Evolutionary conservation across 331 rosid species (phyloP), one percentile per base, ranked within the genome.

Genomic region (Cydonia oblonga): DNA sequence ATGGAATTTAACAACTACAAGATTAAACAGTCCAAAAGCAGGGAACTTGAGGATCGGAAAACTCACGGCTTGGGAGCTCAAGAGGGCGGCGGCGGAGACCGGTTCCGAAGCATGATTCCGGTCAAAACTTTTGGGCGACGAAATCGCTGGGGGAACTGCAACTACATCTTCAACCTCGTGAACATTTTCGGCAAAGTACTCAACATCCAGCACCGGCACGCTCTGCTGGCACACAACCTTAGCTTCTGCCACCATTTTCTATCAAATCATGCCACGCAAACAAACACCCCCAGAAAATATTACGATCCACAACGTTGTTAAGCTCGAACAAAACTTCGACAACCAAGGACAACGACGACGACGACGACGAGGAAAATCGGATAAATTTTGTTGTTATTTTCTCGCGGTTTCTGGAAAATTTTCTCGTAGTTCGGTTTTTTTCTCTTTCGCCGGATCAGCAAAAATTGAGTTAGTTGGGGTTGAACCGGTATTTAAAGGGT

Each of bases 241-340:
- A 65, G 90, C 88, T 87, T 84, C 96, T 57, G 91, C 98, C 75
- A 89, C 95, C 97, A 91, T 93, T 22, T 81, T 88, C 76, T 62
- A 60, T 28, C 42, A 83, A 49, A 20, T 8, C 42, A 74, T 53
- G 28, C 67, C 75, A 68, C 8, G 3, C 19, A 64, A 67, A 46
- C 24, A 44, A n/a, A 44, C 35, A 35, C 59, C 66, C 11, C 60
- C 57, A 54, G 53, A 66, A 15, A 46, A 51, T 49, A 22, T 69
- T 38, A 38, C 46, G 24, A 19, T 38, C 29, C 18, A 25, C 16
- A 67, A 16, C 23, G 38, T 46, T 44, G 32, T 59, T 29, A 64
- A 40, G 9, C 14, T 62, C 70, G 3, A 71, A 7, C 19, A 59
- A 38, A 11, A 20, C 42, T 56, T 29, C 53, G n/a, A 7, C 28